phyloP scores from a whole-genome alignment of 306 rosid species.

The Malus domestica region ASM211411v1 NC_041790.1:29964501-29965000 shows the following conservation, averaged over 20 bases:
- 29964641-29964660: neutral
- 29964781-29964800: neutral
- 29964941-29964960: constrained; percentile 97
- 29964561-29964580: neutral
- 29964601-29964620: neutral
- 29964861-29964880: neutral
- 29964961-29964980: constrained; percentile 97
- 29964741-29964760: neutral
- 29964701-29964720: neutral
- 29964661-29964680: neutral
- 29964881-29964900: neutral
- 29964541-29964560: neutral
- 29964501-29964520: neutral
- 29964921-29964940: constrained; percentile 74
- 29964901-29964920: constrained; percentile 27
- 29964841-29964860: neutral
- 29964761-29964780: neutral
- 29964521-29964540: neutral
- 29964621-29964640: neutral
- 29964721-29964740: neutral
- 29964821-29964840: neutral
- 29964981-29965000: constrained; percentile 57
- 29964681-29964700: neutral
- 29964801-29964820: neutral
- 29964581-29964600: neutral